Base-by-base conservation (phyloP, 106 monocot genomes). In the Platanthera zijinensis region DNA sequence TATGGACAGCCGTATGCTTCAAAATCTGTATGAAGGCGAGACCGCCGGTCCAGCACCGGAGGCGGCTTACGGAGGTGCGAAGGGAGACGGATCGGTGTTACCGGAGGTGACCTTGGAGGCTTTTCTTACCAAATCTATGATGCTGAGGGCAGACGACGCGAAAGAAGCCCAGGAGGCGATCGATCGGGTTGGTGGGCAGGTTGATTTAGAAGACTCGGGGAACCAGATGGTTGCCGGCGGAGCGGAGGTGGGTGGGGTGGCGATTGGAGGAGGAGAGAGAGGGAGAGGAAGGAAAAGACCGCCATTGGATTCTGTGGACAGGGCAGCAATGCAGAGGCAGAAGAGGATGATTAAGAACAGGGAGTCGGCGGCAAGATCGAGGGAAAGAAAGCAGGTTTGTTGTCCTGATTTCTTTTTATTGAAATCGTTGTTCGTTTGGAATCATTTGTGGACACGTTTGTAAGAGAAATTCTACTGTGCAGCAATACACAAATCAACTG, bases 271-370 rank as follows among this genome's bases (percentile, higher is more conserved):
- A 53, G 79, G 67, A 18, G 61, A 72, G 52, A 83, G 78, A 22
- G 78, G 88, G 28, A 79, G 80, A 75, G 80, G 82, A 67, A 86
- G 73, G 74, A 89, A 81, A 82, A 76, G 80, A 72, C 14, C 32
- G 15, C 47, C 57, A 68, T 14, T 84, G 75, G 87, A 89, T 76
- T 85, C 86, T 5, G 74, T 47, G 19, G 89, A 92, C 62, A 85
- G 78, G 62, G 86, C 83, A 1, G 82, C 81, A 56, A 48, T 88
- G 64, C 92, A 95, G 83, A 73, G 89, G 82, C 87, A 92, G 87
- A 95, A 86, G 87, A 87, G 95, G 76, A 95, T 95, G 95, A 92
- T 92, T 61, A 95, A 92, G 81, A 95, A 95, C 73, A 76, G 92
- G 71, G 95, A 95, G 74, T 95, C 95, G 3, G 95, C 95, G 2